phyloP scores from a whole-genome alignment of 1,139 yeast genomes.

The Blastobotrys indianensis region DNA sequence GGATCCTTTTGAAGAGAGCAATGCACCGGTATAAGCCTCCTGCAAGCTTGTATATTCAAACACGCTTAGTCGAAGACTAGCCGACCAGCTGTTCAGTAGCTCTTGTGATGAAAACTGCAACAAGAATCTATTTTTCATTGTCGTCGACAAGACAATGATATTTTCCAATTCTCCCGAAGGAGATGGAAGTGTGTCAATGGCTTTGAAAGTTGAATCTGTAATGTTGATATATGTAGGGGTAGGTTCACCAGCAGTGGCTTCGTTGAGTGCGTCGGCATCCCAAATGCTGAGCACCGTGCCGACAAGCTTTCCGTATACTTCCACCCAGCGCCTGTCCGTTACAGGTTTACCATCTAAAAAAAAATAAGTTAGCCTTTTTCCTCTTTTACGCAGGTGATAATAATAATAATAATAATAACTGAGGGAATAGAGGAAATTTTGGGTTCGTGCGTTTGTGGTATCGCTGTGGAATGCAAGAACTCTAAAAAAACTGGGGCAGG shows the following conservation, averaged over 20 bases:
- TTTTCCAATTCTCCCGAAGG: constrained; percentile 63
- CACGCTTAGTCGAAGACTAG: constrained; percentile 72
- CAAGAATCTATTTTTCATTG: constrained; percentile 78
- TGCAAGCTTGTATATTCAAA: constrained; percentile 79
- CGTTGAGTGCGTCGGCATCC: constrained; percentile 76
- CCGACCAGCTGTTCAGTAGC: constrained; percentile 54
- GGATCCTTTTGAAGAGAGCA: constrained; percentile 82
- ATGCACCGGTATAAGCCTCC: constrained; percentile 93
- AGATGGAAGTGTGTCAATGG: constrained; percentile 57
- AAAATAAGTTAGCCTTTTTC: constrained; percentile 5
- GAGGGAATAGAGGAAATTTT: too few relatives aligned
- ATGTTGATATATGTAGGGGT: constrained; percentile 85
- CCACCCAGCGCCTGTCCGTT: constrained; percentile 78
- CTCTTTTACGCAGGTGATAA: too few relatives aligned
- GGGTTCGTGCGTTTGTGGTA: too few relatives aligned
- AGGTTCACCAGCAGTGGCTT: constrained; percentile 37
- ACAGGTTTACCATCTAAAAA: constrained; percentile 73
- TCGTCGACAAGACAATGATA: constrained; percentile 82
- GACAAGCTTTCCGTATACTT: constrained; percentile 83
- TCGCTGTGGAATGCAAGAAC: too few relatives aligned
- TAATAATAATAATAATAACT: too few relatives aligned
- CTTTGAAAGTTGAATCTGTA: constrained; percentile 82
- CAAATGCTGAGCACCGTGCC: constrained; percentile 91
- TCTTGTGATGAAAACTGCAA: constrained; percentile 56
- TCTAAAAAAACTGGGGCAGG: too few relatives aligned